Evolutionary conservation across 1,284 basidiomycete species (phyloP).

Genomic region (Anthracocystis panici-leucophaei): DNA sequence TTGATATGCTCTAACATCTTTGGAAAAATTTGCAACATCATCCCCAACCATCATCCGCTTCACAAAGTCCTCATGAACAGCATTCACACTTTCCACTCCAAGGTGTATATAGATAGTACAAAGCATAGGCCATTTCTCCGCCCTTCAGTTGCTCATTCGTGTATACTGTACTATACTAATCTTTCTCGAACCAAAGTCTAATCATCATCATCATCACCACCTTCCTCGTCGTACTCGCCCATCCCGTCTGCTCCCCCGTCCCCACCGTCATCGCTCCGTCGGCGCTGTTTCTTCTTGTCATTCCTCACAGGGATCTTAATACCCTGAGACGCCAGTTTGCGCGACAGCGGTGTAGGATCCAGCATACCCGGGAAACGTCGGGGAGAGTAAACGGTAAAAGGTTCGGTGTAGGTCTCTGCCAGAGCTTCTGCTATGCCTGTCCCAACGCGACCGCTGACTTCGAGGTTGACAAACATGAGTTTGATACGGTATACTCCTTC

Average conservation of each 20-base stretch:
- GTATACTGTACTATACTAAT: conserved; percentile 2
- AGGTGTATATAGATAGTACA: conserved; percentile 1
- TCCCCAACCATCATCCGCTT: no score
- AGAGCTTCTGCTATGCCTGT: conserved; percentile 58
- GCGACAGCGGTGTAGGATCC: conserved; percentile 60
- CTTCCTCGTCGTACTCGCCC: conserved; percentile 40
- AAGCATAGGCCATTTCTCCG: neutral
- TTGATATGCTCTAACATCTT: no score
- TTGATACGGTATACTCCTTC: conserved; percentile 64
- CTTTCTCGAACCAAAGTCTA: neutral
- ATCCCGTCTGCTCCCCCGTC: conserved; percentile 19
- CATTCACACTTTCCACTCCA: neutral
- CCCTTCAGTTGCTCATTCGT: neutral
- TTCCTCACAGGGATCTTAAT: conserved; percentile 64
- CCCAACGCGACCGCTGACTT: conserved; percentile 53
- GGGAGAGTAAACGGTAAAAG: conserved; percentile 63
- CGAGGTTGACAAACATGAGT: conserved; percentile 61
- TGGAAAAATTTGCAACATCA: no score
- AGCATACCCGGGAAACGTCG: conserved; percentile 63
- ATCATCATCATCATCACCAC: conserved; percentile 49
- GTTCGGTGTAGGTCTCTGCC: conserved; percentile 62
- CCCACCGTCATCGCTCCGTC: conserved; percentile 30
- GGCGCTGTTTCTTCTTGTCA: conserved; percentile 60
- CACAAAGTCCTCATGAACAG: no score
- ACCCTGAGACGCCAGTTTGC: conserved; percentile 63